Evolutionary conservation across 768 basidiomycete species (phyloP).

Genomic region (Suillus discolor): DNA sequence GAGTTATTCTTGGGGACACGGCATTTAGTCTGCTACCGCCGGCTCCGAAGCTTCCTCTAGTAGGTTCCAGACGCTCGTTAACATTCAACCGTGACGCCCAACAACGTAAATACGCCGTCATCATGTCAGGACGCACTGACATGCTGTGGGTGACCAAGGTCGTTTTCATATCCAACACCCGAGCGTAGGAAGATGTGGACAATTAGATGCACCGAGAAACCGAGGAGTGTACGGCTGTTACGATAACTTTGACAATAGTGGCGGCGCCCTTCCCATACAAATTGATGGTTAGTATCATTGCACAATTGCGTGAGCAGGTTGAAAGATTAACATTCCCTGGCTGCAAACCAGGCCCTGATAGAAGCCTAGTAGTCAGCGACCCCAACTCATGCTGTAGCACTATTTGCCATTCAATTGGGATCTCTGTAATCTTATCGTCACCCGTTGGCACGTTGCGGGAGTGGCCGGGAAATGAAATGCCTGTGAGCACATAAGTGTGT

Average conservation of each 20-base stretch:
- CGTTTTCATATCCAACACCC: background rate
- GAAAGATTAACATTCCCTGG: background rate
- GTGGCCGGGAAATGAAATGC: background rate
- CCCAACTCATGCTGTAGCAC: background rate
- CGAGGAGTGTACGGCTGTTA: background rate
- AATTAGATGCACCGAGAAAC: background rate
- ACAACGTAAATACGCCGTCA: background rate
- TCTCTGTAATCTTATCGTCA: background rate
- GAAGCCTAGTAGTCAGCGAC: background rate
- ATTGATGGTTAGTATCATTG: background rate
- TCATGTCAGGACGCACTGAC: background rate
- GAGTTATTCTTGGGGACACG: background rate
- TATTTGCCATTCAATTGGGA: background rate
- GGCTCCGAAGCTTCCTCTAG: background rate
- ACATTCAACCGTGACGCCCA: background rate
- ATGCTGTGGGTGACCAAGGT: background rate
- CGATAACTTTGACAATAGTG: background rate
- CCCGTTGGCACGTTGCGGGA: background rate
- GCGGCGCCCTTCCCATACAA: background rate
- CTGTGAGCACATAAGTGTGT: background rate
- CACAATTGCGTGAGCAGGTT: background rate
- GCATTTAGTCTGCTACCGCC: background rate
- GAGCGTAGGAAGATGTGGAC: background rate
- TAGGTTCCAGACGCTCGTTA: background rate
- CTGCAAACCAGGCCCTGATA: background rate